These are phyloP conservation scores for Globisporangium cederbergense DNA, from an alignment of 352 stramenopile species.

Conservation along the genomic window DNA sequence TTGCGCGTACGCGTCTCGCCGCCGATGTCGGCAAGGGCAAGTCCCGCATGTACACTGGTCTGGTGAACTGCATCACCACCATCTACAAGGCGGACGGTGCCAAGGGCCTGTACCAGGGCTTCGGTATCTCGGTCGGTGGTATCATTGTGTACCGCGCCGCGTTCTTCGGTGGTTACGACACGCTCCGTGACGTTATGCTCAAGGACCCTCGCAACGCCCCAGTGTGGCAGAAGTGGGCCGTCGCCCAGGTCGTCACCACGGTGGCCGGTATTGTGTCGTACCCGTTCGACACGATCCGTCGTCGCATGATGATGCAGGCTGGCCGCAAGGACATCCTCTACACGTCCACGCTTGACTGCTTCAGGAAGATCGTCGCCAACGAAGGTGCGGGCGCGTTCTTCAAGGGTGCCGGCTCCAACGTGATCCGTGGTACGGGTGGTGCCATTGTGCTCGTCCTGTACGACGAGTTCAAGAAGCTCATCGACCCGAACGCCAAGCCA, in stretches of 20 bases:
- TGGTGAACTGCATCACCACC: slow-evolving; percentile 96
- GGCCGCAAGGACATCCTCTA: slow-evolving; percentile 97
- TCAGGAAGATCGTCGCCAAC: slow-evolving; percentile 95
- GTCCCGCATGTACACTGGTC: slow-evolving; percentile 96
- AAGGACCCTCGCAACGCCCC: slow-evolving; percentile 82
- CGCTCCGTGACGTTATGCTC: slow-evolving; percentile 88
- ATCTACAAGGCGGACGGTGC: slow-evolving; percentile 92
- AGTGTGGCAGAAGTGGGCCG: slow-evolving; percentile 89
- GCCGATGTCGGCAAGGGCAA: slow-evolving; percentile 97
- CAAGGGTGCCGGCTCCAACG: slow-evolving; percentile 98
- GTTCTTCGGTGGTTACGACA: slow-evolving; percentile 99
- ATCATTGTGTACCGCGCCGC: slow-evolving; percentile 98
- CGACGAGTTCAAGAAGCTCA: slow-evolving; percentile 97
- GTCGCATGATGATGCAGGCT: slow-evolving; percentile 98
- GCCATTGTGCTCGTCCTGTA: slow-evolving; percentile 99
- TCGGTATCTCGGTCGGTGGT: slow-evolving; percentile 97
- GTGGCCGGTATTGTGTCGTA: slow-evolving; percentile 93
- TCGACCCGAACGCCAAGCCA: slow-evolving; percentile 55
- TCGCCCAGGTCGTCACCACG: slow-evolving; percentile 91
- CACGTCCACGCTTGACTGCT: slow-evolving; percentile 96
- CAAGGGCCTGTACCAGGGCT: slow-evolving; percentile 97
- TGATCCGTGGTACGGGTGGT: slow-evolving; percentile 97
- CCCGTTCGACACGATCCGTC: slow-evolving; percentile 95
- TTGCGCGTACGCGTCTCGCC: slow-evolving; percentile 97
- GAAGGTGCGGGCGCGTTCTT: slow-evolving; percentile 96